These are phyloP conservation scores for Papiliotrema nemorosa DNA, from an alignment of 1,284 basidiomycete genomes.

Conservation along the genomic window DNA sequence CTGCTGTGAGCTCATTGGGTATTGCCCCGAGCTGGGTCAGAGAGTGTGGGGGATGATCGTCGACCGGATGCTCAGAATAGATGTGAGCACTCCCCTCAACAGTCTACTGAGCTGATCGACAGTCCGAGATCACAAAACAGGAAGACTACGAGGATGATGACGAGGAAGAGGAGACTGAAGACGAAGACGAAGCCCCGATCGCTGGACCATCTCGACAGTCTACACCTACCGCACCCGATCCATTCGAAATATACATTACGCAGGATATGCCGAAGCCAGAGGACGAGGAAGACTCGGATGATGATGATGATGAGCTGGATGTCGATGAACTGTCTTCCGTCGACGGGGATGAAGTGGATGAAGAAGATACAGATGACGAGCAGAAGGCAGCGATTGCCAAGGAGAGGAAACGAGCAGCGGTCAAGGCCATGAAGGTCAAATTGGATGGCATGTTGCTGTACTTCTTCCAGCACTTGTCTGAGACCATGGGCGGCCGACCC, in stretches of 20 bases:
- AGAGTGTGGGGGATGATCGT: slow-evolving; percentile 80
- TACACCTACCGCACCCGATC: slow-evolving; percentile 58
- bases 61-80: slow-evolving; percentile 89
- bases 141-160: slow-evolving; percentile 63
- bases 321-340: slow-evolving; percentile 49
- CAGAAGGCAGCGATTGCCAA: slow-evolving; percentile 48
- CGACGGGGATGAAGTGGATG: slow-evolving; percentile 57
- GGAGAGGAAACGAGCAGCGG: slow-evolving; percentile 59
- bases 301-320: slow-evolving; percentile 56
- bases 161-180: slow-evolving; percentile 58
- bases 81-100: slow-evolving; percentile 59
- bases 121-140: slow-evolving; percentile 95
- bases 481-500: slow-evolving; percentile 34
- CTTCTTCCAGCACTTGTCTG: slow-evolving; percentile 69
- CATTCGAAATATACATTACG: slow-evolving; percentile 74
- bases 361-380: slow-evolving; percentile 53
- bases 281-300: slow-evolving; percentile 47
- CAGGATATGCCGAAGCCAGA: slow-evolving; percentile 51
- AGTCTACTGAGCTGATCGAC: neutral
- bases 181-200: slow-evolving; percentile 24
- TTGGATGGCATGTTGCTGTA: slow-evolving; percentile 83
- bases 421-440: slow-evolving; percentile 83
- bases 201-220: slow-evolving; percentile 8
- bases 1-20: slow-evolving; percentile 74
- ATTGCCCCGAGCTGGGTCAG: slow-evolving; percentile 85